Evolutionary conservation across 2,329 filamentous ascomycete species (phyloP).

Genomic region (Pleurostoma richardsiae): DNA sequence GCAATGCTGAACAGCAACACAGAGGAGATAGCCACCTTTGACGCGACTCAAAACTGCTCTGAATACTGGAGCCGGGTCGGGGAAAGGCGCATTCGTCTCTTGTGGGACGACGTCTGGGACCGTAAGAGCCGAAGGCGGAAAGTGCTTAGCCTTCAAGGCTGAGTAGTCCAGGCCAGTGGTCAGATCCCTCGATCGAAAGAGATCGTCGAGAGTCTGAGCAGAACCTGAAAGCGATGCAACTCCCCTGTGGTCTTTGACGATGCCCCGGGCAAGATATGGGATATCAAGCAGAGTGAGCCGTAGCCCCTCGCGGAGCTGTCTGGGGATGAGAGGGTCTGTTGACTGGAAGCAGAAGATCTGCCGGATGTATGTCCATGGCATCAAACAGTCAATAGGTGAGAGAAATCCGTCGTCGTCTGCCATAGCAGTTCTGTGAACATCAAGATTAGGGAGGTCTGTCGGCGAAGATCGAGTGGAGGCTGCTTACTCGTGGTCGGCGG

Average conservation of each 20-base stretch:
- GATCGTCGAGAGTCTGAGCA: neutral
- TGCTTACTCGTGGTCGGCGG: too few species aligned
- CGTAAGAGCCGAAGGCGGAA: too few species aligned
- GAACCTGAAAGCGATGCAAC: neutral
- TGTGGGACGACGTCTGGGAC: too few species aligned
- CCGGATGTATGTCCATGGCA: conserved; percentile 20
- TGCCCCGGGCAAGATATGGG: neutral
- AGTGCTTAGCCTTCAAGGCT: too few species aligned
- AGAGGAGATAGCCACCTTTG: too few species aligned
- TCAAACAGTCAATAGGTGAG: conserved; percentile 18
- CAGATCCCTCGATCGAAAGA: neutral
- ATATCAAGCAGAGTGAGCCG: neutral
- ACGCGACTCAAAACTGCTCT: too few species aligned
- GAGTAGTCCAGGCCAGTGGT: neutral
- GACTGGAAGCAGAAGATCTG: conserved; percentile 20
- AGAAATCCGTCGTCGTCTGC: neutral
- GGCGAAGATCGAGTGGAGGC: too few species aligned
- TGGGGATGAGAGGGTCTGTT: conserved; percentile 2
- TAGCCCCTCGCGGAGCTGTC: conserved; percentile 12
- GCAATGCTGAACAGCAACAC: too few species aligned
- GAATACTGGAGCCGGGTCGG: too few species aligned
- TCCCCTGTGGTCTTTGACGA: neutral
- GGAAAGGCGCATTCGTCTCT: too few species aligned
- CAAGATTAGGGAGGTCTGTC: too few species aligned
- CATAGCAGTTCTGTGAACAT: too few species aligned